phyloP scores from a whole-genome alignment of 2,329 filamentous ascomycete genomes.

The Neurospora sp. region DNA sequence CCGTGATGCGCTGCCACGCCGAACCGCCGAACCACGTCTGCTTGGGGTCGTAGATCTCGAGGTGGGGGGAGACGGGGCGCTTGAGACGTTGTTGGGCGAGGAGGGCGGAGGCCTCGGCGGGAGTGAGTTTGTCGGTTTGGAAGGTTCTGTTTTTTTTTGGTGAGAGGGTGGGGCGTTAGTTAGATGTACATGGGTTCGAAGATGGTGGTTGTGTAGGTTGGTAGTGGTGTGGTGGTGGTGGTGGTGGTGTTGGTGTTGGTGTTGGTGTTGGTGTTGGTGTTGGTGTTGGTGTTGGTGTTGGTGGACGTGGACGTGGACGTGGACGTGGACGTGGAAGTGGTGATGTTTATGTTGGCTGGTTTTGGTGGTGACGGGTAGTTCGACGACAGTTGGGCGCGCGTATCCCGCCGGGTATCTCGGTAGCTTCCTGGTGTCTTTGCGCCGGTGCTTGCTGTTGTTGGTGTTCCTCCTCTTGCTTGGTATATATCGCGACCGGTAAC shows the following conservation, averaged over 20 bases:
- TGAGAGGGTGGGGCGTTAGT: conserved; percentile 13
- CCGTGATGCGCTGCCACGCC: conserved; percentile 76
- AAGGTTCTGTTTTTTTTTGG: conserved; percentile 30
- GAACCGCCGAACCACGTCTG: conserved; percentile 74
- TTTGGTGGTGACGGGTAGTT: background rate
- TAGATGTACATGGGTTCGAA: conserved; percentile 1
- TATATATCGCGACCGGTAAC: background rate
- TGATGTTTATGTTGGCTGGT: background rate
- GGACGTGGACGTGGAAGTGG: background rate
- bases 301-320: too few relatives aligned
- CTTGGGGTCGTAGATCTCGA: conserved; percentile 74
- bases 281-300: background rate
- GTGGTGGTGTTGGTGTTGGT: background rate
- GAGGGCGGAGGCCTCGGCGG: conserved; percentile 47
- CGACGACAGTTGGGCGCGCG: background rate
- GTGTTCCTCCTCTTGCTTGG: background rate
- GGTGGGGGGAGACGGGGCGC: conserved; percentile 77
- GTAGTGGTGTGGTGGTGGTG: background rate
- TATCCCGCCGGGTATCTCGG: background rate
- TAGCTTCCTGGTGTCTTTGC: background rate
- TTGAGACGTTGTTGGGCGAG: conserved; percentile 71
- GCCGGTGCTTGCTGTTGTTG: background rate
- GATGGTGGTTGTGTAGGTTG: background rate
- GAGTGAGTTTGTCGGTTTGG: conserved; percentile 47
- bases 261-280: background rate